Evolutionary conservation across 495 filamentous ascomycete species (phyloP).

Genomic region (Hamigera avellanea): DNA sequence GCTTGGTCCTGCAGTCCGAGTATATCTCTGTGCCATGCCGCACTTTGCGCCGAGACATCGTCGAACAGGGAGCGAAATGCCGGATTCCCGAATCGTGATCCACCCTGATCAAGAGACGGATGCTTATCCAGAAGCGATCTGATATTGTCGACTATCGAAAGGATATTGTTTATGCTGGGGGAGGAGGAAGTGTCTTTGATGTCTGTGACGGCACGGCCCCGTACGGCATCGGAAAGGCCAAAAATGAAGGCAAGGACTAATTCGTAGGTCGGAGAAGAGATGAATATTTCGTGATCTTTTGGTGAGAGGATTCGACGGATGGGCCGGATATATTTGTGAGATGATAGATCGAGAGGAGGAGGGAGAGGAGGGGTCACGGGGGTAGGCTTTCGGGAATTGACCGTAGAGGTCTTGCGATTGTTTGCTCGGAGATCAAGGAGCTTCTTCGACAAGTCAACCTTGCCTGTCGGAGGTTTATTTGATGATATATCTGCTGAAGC

Average conservation of each 20-base stretch:
- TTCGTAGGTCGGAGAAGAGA: slow-evolving; percentile 62
- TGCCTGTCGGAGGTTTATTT: slow-evolving; percentile 16
- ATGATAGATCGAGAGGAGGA: slow-evolving; percentile 51
- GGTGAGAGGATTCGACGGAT: slow-evolving; percentile 66
- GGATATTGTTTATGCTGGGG: slow-evolving; percentile 47
- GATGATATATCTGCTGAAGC: neutral
- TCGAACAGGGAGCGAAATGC: slow-evolving; percentile 78
- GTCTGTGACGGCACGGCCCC: slow-evolving; percentile 61
- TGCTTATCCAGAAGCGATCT: slow-evolving; percentile 48
- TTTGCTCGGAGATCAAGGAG: slow-evolving; percentile 61
- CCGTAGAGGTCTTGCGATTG: slow-evolving; percentile 36
- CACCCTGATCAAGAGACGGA: slow-evolving; percentile 73
- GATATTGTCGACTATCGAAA: slow-evolving; percentile 58
- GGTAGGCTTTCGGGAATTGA: slow-evolving; percentile 46
- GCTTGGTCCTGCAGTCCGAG: slow-evolving; percentile 40
- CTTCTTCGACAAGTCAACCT: slow-evolving; percentile 48
- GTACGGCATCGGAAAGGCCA: slow-evolving; percentile 68
- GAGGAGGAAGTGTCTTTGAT: slow-evolving; percentile 42
- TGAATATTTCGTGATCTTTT: slow-evolving; percentile 71
- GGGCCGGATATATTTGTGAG: slow-evolving; percentile 52
- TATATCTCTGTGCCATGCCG: slow-evolving; percentile 27
- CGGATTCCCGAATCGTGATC: slow-evolving; percentile 90
- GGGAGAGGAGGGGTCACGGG: slow-evolving; percentile 65
- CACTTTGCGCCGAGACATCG: slow-evolving; percentile 42
- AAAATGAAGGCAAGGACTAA: slow-evolving; percentile 80